Evolutionary conservation across 768 basidiomycete species (phyloP), one percentile per base, ranked within the genome.

Genomic region (Lactifluus pinguis): DNA sequence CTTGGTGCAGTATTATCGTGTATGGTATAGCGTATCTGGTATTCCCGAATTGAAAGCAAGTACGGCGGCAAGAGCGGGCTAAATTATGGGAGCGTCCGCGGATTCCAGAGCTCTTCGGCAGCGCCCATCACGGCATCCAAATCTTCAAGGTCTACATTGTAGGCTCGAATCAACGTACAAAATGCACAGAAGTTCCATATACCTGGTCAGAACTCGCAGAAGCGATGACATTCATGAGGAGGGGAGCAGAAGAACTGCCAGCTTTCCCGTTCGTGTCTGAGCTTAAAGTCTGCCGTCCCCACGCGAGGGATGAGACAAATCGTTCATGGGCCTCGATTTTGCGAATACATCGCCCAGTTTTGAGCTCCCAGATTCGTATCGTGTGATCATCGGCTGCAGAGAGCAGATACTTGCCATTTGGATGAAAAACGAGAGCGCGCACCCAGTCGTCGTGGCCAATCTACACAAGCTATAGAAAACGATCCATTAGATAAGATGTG

Each of bases 381-480:
- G 82, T 80, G 68, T 81, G 77, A 71, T 84, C 83, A 71, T 84
- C 83, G 6, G 79, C 79, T 0, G 80, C 80, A 6, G 81, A 82
- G 6, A 84, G 73, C 19, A 84, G 75, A 68, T 75, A 78, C 64
- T 82, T 82, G 36, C 83, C 83, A 11, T 73, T 73, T 0, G 83
- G 83, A 65, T 83, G 83, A 70, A 84, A 84, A 39, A 79, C 77
- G 36, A 84, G 72, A 9, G 78, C 76, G 50, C 80, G 76, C 30
- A 84, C 75, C 83, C 83, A 84, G 65, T 82, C 80, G 68, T 83
- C 80, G 66, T 84, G 75, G 2, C 76, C 76, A 38, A 67, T 64
- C 73, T 75, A 54, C 11, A n/a, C 8, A 39, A 21, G 6, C 14
- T 8, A 13, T 44, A 29, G 32, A 29, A 34, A 30, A 32, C 36